Evolutionary conservation across 805 yeast genomes (phyloP).

Genomic region (Lipomyces anomalus): DNA sequence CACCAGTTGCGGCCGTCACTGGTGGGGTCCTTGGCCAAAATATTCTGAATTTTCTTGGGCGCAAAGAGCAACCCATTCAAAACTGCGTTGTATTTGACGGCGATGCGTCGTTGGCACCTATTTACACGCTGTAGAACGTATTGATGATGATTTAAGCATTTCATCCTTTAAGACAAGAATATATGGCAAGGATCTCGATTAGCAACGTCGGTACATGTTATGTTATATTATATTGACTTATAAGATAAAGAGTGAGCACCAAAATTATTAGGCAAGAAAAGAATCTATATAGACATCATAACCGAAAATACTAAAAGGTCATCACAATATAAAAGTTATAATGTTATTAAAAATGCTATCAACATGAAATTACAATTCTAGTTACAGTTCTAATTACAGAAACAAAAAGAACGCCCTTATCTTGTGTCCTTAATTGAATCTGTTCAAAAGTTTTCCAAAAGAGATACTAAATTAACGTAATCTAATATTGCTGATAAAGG

Average conservation of each 20-base stretch:
- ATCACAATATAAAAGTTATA: too few species aligned
- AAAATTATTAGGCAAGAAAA: neutral
- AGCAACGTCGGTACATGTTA: neutral
- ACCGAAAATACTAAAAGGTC: too few species aligned
- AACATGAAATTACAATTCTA: too few species aligned
- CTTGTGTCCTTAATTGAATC: too few species aligned
- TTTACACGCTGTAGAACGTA: slow-evolving; percentile 45
- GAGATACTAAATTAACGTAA: too few species aligned
- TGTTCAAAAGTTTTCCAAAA: too few species aligned
- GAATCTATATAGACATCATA: too few species aligned
- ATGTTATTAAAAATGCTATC: too few species aligned
- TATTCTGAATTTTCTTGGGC: slow-evolving; percentile 72
- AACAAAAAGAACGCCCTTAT: too few species aligned
- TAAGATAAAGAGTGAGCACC: neutral
- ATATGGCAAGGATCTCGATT: neutral
- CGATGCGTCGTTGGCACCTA: slow-evolving; percentile 64
- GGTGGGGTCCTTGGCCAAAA: slow-evolving; percentile 93
- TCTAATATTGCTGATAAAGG: neutral
- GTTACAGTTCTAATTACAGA: too few species aligned
- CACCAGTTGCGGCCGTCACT: slow-evolving; percentile 78
- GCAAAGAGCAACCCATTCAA: slow-evolving; percentile 73
- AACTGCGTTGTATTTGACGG: slow-evolving; percentile 78
- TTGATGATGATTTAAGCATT: neutral
- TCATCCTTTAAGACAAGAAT: neutral
- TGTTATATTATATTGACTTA: neutral